Percentiles rank a stretch among this genome's conserved stretches.
Evolutionary conservation across 352 stramenopile species (phyloP).

Genomic region (Phytopythium kandeliae): DNA sequence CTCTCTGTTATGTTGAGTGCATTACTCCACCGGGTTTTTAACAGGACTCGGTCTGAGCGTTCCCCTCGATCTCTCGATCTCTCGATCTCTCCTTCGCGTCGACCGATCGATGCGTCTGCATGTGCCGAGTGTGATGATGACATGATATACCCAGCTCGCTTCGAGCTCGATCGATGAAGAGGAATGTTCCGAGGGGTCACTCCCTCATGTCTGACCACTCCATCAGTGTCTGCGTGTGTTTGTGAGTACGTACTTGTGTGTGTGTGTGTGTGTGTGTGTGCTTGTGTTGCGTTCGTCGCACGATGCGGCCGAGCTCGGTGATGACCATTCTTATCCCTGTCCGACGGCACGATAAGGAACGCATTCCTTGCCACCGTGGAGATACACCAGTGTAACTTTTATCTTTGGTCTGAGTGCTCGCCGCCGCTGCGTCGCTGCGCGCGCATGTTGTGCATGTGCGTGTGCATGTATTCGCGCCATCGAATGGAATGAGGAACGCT

Average conservation of each 20-base stretch:
- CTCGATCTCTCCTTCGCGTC: constrained; percentile 6
- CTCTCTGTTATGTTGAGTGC: constrained; percentile 76
- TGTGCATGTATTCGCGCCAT: constrained; percentile 7
- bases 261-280: constrained; percentile 10
- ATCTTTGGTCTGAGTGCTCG: constrained; percentile 26
- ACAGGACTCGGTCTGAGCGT: constrained; percentile 85
- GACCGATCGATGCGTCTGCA: constrained; percentile 2
- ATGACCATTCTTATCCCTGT: constrained; percentile 89
- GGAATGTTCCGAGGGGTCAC: constrained; percentile 85
- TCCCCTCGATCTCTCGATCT: constrained; percentile 15
- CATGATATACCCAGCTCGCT: constrained; percentile 86
- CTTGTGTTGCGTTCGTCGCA: too few species aligned
- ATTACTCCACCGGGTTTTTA: constrained; percentile 73
- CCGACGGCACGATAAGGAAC: constrained; percentile 61
- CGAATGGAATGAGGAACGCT: constrained; percentile 74
- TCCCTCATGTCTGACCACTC: constrained; percentile 85
- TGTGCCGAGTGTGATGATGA: constrained; percentile 82
- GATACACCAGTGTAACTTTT: constrained; percentile 89
- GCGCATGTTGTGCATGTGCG: constrained; percentile 25
- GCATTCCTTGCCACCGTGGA: constrained; percentile 74
- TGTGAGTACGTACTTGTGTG: constrained; percentile 8
- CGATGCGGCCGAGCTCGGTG: constrained; percentile 51
- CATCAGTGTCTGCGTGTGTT: constrained; percentile 6
- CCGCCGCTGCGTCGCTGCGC: constrained; percentile 22
- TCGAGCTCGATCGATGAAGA: constrained; percentile 86